These are phyloP conservation scores for Solanum chiquidenum DNA, from an alignment of 257 asterid genomes.

Conservation along the genomic window DNA sequence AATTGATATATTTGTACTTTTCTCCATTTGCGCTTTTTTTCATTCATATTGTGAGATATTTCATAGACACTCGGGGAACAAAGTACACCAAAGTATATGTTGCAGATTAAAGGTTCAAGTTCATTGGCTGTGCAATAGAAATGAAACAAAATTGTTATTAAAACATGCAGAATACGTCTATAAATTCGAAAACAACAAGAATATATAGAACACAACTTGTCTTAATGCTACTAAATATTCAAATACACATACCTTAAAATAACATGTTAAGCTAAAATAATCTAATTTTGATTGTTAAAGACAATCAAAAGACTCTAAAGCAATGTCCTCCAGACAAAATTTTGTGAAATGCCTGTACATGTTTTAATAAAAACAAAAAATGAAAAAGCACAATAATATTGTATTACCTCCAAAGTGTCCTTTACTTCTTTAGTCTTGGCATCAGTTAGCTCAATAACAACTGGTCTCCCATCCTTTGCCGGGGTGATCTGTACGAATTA, in stretches of 20 bases:
- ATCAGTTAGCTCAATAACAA: conserved; percentile 85
- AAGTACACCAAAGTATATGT: not conserved
- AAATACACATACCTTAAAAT: not conserved
- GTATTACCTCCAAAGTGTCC: conserved; percentile 66
- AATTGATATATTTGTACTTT: not conserved
- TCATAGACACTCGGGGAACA: not conserved
- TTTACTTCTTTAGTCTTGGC: conserved; percentile 94
- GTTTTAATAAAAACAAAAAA: not conserved
- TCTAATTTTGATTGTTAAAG: not conserved
- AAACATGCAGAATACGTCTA: not conserved
- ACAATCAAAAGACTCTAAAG: not conserved
- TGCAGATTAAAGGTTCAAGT: not conserved
- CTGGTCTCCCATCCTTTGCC: conserved; percentile 93
- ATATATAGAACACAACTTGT: not conserved
- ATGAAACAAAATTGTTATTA: not conserved
- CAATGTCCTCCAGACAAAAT: not conserved
- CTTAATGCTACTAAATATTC: not conserved
- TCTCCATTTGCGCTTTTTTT: not conserved
- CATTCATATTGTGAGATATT: not conserved
- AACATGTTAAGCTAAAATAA: not conserved
- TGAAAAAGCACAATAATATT: not conserved
- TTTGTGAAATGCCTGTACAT: not conserved
- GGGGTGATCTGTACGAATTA: conserved; percentile 59
- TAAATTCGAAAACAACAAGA: not conserved
- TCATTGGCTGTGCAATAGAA: not conserved